These are phyloP conservation scores for Penicillium polonicum DNA, from an alignment of 2,329 filamentous ascomycete species.

Conservation along the genomic window DNA sequence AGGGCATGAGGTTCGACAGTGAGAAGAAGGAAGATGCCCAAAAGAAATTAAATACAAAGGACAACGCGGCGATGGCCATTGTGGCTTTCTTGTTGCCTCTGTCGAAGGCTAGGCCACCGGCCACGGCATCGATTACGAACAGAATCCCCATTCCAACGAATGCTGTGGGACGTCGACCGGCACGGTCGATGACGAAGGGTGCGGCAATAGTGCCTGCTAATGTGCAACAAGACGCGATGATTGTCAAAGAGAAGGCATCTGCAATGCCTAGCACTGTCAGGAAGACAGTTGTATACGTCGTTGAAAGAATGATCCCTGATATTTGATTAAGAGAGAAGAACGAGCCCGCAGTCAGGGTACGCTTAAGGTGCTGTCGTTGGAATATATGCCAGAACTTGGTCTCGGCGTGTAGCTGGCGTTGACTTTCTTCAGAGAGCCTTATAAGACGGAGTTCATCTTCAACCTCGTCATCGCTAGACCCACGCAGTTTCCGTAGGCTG, in stretches of 20 bases:
- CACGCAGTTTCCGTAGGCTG: conserved; percentile 35
- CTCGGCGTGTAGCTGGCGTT: conserved; percentile 24
- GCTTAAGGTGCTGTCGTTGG: conserved; percentile 33
- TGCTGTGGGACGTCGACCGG: conserved; percentile 37
- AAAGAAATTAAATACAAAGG: conserved; percentile 41
- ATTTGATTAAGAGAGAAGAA: conserved; percentile 40
- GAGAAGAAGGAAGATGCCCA: conserved; percentile 40
- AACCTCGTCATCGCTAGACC: conserved; percentile 31
- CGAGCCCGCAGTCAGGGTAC: conserved; percentile 38
- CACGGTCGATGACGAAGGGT: conserved; percentile 36
- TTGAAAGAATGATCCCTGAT: conserved; percentile 39
- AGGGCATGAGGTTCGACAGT: conserved; percentile 34
- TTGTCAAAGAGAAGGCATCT: conserved; percentile 37
- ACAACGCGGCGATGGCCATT: conserved; percentile 33
- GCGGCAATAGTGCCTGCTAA: conserved; percentile 39
- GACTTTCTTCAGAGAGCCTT: conserved; percentile 28
- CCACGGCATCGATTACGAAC: conserved; percentile 34
- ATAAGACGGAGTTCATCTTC: conserved; percentile 36
- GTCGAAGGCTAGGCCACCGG: conserved; percentile 36
- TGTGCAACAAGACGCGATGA: conserved; percentile 38
- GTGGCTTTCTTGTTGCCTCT: conserved; percentile 22
- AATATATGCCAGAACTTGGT: conserved; percentile 40
- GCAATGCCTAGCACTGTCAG: conserved; percentile 35
- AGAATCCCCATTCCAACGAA: conserved; percentile 37
- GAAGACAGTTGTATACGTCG: conserved; percentile 41